Conservation (phyloP, 108 stramenopile genomes). For the Cylindrotheca fusiformis region DNA sequence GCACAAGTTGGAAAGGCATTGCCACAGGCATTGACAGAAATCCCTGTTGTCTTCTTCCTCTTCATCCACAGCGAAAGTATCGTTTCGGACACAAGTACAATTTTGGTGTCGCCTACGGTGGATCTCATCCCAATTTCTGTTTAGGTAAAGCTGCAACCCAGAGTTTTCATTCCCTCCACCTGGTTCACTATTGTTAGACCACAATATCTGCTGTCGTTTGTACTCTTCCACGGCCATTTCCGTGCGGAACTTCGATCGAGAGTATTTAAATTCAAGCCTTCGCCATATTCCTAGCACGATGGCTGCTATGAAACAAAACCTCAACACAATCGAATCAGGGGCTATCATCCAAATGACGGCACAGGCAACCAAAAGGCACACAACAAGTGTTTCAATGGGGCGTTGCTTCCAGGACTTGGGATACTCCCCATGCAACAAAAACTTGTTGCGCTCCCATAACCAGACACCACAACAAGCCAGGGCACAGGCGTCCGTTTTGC, state of each 20-base stretch:
- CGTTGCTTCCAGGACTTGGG: slow-evolving; percentile 49
- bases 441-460: slow-evolving; percentile 69
- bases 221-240: background rate
- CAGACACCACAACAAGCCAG: slow-evolving; percentile 72
- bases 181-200: too few species aligned
- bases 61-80: background rate
- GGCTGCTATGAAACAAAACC: slow-evolving; percentile 39
- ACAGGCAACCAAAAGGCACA: slow-evolving; percentile 41
- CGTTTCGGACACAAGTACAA: background rate
- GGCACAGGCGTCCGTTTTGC: slow-evolving; percentile 63
- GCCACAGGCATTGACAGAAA: background rate
- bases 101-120: background rate
- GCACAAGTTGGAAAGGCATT: background rate
- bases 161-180: too few species aligned
- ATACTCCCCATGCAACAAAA: slow-evolving; percentile 54
- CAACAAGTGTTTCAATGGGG: slow-evolving; percentile 45
- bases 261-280: background rate
- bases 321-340: slow-evolving; percentile 43
- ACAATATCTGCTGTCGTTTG: too few species aligned
- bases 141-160: too few species aligned
- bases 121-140: background rate
- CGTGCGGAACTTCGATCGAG: background rate
- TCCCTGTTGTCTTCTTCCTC: background rate
- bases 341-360: slow-evolving; percentile 55
- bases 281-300: slow-evolving; percentile 27